Base-by-base conservation (phyloP, 208 protist genomes). In the Trypanosoma congolense region DNA sequence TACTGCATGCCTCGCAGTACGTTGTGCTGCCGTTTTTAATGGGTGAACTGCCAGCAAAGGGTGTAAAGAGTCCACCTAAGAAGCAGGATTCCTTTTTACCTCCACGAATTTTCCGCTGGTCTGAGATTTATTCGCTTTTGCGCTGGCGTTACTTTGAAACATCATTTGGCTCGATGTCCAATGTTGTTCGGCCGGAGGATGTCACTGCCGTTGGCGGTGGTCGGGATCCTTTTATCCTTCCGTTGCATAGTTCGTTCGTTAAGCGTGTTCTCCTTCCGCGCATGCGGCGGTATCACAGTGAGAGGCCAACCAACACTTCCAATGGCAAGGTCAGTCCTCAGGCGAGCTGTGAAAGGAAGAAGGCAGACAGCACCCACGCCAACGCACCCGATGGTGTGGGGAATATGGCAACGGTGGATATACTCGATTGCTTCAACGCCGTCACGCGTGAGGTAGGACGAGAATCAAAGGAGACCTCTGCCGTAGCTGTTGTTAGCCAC, bases 171-270 rank as follows among this genome's bases (percentile, higher is more conserved):
- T 35, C 61, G 5, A 41, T 67, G 3, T 59, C 61, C 25, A 50
- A 60, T 33, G 0, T 67, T 9, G 33, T 67, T 4, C 42, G 61
- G 9, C 4, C 33, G 19, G 61, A 67, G 35, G 36, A 60, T 55
- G 52, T 67, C 0, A 26, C 38, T 0, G 43, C 36, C 5, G 29
- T 60, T 24, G 61, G 61, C 2, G 52, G 61, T 14, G 61, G 61
- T 25, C 31, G 47, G 12, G 61, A 73, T 47, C 54, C 75, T 0
- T 56, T 87, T 18, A 43, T 87, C 6, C 42, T 80, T 22, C 46
- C 81, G 19, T 60, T 71, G 33, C 80, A 91, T 16, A 49, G 29
- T 2, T 31, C 14, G 1, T 91, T 80, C 51, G 57, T 86, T 21
- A 42, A 44, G 19, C 18, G 30, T 12, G 64, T 86, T 18, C 55